phyloP scores from a whole-genome alignment of 1,139 yeast species.

The Taphrina wiesneri region DNA sequence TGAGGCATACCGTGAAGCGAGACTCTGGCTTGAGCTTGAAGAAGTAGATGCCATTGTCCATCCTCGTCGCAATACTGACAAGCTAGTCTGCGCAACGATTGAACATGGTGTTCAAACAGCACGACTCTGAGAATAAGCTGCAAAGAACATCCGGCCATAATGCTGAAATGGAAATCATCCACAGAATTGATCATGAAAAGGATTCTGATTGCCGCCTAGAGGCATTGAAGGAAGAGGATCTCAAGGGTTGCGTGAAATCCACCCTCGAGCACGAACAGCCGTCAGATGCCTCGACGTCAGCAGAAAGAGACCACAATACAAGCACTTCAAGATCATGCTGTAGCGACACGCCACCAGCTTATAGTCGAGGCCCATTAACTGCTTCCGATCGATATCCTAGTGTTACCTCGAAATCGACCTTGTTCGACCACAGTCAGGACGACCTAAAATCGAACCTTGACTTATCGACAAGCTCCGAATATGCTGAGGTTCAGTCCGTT shows the following conservation, averaged over 20 bases:
- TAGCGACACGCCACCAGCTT: neutral
- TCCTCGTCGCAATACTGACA: neutral
- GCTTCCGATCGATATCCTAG: neutral
- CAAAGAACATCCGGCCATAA: neutral
- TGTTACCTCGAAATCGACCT: neutral
- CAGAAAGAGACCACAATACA: neutral
- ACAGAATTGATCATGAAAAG: neutral
- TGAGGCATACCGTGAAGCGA: neutral
- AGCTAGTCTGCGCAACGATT: neutral
- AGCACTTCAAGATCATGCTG: neutral
- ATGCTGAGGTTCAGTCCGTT: neutral
- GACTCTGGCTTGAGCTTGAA: neutral
- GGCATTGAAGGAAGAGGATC: too few species aligned
- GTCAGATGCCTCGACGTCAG: neutral
- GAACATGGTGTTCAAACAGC: neutral
- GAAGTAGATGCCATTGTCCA: neutral
- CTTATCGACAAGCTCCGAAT: neutral
- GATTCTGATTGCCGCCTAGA: too few species aligned
- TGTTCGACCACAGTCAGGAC: neutral
- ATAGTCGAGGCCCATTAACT: neutral
- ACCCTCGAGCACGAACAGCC: too few species aligned
- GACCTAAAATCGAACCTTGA: neutral
- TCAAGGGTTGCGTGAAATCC: too few species aligned
- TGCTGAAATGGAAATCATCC: neutral
- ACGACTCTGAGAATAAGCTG: neutral